These are phyloP conservation scores for Termitomyces sp. DNA, from an alignment of 768 basidiomycete species.

Conservation along the genomic window DNA sequence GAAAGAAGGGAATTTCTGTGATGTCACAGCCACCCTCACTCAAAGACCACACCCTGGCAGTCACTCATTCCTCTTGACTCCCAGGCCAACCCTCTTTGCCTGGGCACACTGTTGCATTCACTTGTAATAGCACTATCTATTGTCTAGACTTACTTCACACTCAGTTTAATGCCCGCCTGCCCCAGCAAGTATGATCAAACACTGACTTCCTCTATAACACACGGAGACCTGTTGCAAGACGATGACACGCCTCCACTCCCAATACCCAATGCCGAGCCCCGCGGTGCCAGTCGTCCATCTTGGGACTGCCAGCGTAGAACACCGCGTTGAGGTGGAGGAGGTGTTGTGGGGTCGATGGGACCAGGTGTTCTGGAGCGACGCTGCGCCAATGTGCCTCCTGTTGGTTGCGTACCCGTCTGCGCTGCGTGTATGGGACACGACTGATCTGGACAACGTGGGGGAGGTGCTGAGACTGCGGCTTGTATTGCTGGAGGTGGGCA, in stretches of 20 bases:
- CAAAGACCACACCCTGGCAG: too few relatives aligned
- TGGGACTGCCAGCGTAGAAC: background rate
- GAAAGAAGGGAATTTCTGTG: too few relatives aligned
- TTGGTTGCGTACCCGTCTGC: conserved; percentile 39
- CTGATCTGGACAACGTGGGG: conserved; percentile 33
- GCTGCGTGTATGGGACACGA: conserved; percentile 60
- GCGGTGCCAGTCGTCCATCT: conserved; percentile 10
- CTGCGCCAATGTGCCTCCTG: conserved; percentile 1
- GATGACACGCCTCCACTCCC: conserved; percentile 5
- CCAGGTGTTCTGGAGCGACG: background rate
- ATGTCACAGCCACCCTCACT: too few relatives aligned
- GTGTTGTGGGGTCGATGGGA: background rate
- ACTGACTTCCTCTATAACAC: background rate
- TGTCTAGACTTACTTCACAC: background rate
- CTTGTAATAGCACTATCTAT: background rate
- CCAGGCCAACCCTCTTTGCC: too few relatives aligned
- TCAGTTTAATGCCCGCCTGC: conserved; percentile 5
- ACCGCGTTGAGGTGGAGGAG: background rate
- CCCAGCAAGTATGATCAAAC: conserved; percentile 1
- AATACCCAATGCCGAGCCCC: conserved; percentile 5
- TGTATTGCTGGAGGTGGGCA: background rate
- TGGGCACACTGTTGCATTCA: background rate
- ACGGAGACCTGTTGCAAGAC: background rate
- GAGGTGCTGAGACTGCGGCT: conserved; percentile 47
- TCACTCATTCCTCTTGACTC: too few relatives aligned